These are phyloP conservation scores for Aureoboletus auriporus DNA, from an alignment of 768 basidiomycete species.

Conservation along the genomic window DNA sequence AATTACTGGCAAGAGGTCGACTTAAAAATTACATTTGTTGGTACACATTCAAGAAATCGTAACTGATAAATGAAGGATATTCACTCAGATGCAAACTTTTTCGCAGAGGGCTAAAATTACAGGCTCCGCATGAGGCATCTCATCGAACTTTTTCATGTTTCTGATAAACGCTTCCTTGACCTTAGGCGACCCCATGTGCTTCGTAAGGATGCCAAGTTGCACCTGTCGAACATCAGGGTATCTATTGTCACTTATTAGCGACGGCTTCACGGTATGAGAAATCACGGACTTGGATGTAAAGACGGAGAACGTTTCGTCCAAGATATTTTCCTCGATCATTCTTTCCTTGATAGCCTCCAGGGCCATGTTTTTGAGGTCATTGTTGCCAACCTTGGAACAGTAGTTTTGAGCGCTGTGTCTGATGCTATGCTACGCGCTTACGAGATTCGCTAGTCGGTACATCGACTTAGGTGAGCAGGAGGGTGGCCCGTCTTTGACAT, in stretches of 20 bases:
- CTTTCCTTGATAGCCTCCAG: constrained; percentile 15
- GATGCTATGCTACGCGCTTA: constrained; percentile 2
- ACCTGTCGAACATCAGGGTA: constrained; percentile 12
- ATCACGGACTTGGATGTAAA: constrained; percentile 23
- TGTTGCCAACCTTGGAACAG: constrained; percentile 10
- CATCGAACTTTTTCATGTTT: not conserved
- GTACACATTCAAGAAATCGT: no score
- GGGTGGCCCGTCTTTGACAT: constrained; percentile 1
- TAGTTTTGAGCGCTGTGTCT: not conserved
- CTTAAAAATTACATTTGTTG: no score
- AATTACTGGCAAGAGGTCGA: no score
- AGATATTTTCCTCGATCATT: constrained; percentile 16
- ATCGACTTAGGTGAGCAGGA: constrained; percentile 35
- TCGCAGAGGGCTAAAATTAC: constrained; percentile 17
- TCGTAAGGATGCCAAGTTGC: constrained; percentile 13
- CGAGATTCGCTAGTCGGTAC: constrained; percentile 33
- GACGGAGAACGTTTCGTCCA: constrained; percentile 25
- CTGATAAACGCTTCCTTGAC: constrained; percentile 15
- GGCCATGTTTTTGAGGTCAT: constrained; percentile 12
- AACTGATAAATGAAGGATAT: no score
- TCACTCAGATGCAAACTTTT: no score
- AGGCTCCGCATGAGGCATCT: constrained; percentile 9
- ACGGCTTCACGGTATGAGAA: not conserved
- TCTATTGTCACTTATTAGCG: constrained; percentile 7
- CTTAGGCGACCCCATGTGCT: constrained; percentile 3